A percentile compares a stretch with the other conserved stretches of the same genome.
Evolutionary conservation across 1,284 basidiomycete genomes (phyloP).

Genomic region (Exobasidium rhododendri): DNA sequence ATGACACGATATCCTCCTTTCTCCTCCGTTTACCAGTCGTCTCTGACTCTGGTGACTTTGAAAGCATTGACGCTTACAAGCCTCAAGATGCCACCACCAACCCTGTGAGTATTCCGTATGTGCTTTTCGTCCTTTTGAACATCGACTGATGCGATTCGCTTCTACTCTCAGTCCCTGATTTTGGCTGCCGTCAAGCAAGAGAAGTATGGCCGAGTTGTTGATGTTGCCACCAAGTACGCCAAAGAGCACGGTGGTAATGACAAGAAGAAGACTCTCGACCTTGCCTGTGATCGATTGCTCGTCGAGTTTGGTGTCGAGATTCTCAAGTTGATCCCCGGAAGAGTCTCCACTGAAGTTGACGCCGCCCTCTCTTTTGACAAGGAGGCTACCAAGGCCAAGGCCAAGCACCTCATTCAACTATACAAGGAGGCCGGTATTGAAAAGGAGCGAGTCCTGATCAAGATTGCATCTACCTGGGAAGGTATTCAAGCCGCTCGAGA

Average conservation of each 20-base stretch:
- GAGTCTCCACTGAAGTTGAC: conserved; percentile 98
- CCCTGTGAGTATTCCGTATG: conserved; percentile 33
- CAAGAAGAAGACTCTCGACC: conserved; percentile 56
- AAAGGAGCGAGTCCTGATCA: conserved; percentile 89
- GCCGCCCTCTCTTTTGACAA: conserved; percentile 95
- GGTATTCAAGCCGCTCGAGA: conserved; percentile 97
- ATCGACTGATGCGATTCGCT: conserved; percentile 14
- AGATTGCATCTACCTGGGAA: conserved; percentile 99
- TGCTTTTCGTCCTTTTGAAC: neutral
- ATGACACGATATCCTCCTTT: conserved; percentile 1
- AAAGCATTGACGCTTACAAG: conserved; percentile 54
- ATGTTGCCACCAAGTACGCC: conserved; percentile 75
- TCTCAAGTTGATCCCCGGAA: conserved; percentile 89
- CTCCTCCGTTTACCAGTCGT: conserved; percentile 39
- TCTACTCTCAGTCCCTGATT: conserved; percentile 60
- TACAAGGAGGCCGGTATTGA: conserved; percentile 87
- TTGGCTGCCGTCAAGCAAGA: conserved; percentile 89
- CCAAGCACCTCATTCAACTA: conserved; percentile 80
- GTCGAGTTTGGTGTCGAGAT: conserved; percentile 97
- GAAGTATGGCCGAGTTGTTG: conserved; percentile 78
- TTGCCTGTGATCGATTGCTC: conserved; percentile 83
- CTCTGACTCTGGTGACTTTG: conserved; percentile 54
- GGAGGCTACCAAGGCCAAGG: conserved; percentile 81
- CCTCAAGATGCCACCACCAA: conserved; percentile 55
- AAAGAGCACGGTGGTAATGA: conserved; percentile 66